Conservation (phyloP, 2,329 filamentous ascomycete species). For the Xylariaceae sp. region DNA sequence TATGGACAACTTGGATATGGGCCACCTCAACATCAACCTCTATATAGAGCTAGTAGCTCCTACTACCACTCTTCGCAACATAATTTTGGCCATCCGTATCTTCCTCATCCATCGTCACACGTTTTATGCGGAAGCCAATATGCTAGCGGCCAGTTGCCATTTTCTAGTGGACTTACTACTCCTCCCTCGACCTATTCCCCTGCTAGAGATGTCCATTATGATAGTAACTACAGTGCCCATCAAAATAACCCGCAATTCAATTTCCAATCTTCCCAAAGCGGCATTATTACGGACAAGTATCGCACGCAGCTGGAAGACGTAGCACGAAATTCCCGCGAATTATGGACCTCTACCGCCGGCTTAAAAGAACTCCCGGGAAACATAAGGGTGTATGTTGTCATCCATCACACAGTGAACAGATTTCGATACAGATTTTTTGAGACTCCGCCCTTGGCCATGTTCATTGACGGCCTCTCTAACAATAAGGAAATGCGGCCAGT, state of each 20-base stretch:
- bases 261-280: conserved; percentile 28
- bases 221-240: conserved; percentile 28
- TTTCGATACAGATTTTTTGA: conserved; percentile 62
- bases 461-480: conserved; percentile 61
- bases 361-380: conserved; percentile 64
- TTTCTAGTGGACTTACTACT: conserved; percentile 8
- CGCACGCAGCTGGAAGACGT: conserved; percentile 55
- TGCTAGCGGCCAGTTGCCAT: conserved; percentile 5
- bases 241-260: conserved; percentile 25
- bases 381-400: conserved; percentile 64
- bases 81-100: conserved; percentile 13
- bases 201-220: conserved; percentile 21
- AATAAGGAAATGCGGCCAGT: conserved; percentile 60
- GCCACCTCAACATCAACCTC: conserved; percentile 10
- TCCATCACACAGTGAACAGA: conserved; percentile 63
- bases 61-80: conserved; percentile 13
- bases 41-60: conserved; percentile 9
- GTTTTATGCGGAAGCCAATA: conserved; percentile 17
- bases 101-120: conserved; percentile 28
- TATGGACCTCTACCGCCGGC: conserved; percentile 64
- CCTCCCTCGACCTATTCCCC: conserved; percentile 12
- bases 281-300: conserved; percentile 45
- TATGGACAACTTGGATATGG: conserved; percentile 33
- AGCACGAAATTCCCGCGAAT: conserved; percentile 56
- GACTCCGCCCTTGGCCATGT: conserved; percentile 58